phyloP scores from a whole-genome alignment of 2,329 filamentous ascomycete genomes.

The Fusarium sp. region DNA sequence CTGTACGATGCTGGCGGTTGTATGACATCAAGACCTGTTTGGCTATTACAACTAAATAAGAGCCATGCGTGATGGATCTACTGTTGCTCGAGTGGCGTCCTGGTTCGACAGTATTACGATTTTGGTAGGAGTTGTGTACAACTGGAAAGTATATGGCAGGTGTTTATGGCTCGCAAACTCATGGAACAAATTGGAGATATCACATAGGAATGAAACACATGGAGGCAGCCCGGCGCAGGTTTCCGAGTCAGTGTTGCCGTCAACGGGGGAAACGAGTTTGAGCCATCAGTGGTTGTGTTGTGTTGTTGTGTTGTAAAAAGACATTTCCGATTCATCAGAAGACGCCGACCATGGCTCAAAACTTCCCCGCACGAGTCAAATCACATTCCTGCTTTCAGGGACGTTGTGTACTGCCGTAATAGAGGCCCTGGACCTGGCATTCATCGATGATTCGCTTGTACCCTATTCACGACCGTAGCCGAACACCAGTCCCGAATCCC shows the following conservation, averaged over 20 bases:
- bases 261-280: slow-evolving; percentile 17
- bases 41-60: not conserved
- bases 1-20: not conserved
- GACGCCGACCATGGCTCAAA: slow-evolving; percentile 51
- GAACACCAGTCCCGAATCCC: slow-evolving; percentile 41
- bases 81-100: not conserved
- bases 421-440: slow-evolving; percentile 49
- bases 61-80: not conserved
- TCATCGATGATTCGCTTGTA: slow-evolving; percentile 51
- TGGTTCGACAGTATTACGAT: not conserved
- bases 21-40: no score
- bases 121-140: not conserved
- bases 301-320: slow-evolving; percentile 45
- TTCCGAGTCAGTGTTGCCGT: slow-evolving; percentile 12
- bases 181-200: slow-evolving; percentile 5
- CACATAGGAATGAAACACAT: slow-evolving; percentile 22
- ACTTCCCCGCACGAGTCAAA: slow-evolving; percentile 49
- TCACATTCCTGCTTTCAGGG: slow-evolving; percentile 49
- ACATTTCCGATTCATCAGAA: slow-evolving; percentile 51
- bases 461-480: slow-evolving; percentile 45
- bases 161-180: not conserved
- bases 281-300: slow-evolving; percentile 30
- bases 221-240: slow-evolving; percentile 17
- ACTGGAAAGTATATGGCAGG: not conserved
- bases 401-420: slow-evolving; percentile 49